Evolutionary conservation across 2,329 filamentous ascomycete species (phyloP).

Genomic region (Alternaria sp.): DNA sequence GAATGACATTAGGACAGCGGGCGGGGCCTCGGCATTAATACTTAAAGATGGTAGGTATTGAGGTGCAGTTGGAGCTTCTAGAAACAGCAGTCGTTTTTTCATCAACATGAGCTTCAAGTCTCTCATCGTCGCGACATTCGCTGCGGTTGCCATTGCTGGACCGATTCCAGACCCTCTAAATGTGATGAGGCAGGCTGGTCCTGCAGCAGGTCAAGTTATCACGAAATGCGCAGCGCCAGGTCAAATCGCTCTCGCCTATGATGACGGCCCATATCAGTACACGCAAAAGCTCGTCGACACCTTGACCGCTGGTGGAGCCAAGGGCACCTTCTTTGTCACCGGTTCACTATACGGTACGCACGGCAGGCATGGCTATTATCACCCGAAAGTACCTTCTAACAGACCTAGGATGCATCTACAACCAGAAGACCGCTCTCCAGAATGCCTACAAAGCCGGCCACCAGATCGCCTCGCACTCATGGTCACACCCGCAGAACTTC

Average conservation of each 20-base stretch:
- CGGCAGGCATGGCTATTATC: background rate
- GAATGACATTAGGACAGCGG: conserved; percentile 11
- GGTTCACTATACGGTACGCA: conserved; percentile 37
- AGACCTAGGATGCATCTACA: conserved; percentile 42
- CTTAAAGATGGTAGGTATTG: conserved; percentile 23
- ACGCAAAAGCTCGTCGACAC: conserved; percentile 47
- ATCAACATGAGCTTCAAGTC: conserved; percentile 37
- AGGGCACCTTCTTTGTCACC: conserved; percentile 50
- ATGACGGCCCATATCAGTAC: conserved; percentile 50
- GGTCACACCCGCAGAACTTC: conserved; percentile 47
- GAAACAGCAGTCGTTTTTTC: background rate
- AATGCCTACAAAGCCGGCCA: conserved; percentile 47
- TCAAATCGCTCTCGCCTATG: conserved; percentile 47
- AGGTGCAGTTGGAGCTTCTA: background rate
- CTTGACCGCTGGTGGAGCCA: conserved; percentile 42
- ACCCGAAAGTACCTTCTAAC: background rate
- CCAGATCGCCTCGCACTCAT: conserved; percentile 50
- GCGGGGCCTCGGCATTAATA: conserved; percentile 19
- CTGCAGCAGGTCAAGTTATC: conserved; percentile 43
- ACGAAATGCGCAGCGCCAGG: conserved; percentile 42
- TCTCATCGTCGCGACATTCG: conserved; percentile 33
- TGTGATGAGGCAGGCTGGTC: conserved; percentile 40
- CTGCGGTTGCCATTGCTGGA: conserved; percentile 30
- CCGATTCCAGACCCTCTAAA: conserved; percentile 40
- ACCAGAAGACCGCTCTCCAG: conserved; percentile 42